phyloP scores from a whole-genome alignment of 1,284 basidiomycete species.

The Cryptococcus depauperatus region DNA sequence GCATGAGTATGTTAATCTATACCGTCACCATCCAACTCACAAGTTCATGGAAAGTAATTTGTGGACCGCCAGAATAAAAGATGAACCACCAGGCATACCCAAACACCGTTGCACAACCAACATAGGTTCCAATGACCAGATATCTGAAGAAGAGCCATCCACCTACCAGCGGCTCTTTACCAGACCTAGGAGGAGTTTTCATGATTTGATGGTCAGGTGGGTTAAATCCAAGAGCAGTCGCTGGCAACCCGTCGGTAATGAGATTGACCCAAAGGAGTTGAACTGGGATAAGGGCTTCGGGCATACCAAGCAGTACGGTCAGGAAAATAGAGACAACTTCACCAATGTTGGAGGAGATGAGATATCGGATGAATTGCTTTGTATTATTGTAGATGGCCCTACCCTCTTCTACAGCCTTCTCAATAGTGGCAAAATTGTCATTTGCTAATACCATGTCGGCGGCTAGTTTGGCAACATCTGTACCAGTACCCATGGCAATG shows the following conservation, averaged over 20 bases:
- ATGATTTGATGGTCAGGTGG: slow-evolving; percentile 94
- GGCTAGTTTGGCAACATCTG: slow-evolving; percentile 95
- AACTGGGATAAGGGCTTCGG: slow-evolving; percentile 94
- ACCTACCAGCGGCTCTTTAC: slow-evolving; percentile 81
- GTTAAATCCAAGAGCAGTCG: slow-evolving; percentile 98
- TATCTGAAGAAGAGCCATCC: slow-evolving; percentile 95
- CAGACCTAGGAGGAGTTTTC: slow-evolving; percentile 79
- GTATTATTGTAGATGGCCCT: slow-evolving; percentile 98
- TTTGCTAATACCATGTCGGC: slow-evolving; percentile 87
- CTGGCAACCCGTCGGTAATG: slow-evolving; percentile 82
- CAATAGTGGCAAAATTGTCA: slow-evolving; percentile 69
- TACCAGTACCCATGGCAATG: slow-evolving; percentile 97
- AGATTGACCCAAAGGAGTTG: slow-evolving; percentile 97
- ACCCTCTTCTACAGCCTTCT: slow-evolving; percentile 92
- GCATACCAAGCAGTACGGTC: slow-evolving; percentile 94
- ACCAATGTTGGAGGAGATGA: slow-evolving; percentile 91
- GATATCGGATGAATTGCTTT: slow-evolving; percentile 68
- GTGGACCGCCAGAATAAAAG: slow-evolving; percentile 78
- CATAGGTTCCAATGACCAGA: slow-evolving; percentile 84
- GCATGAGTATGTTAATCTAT: background rate
- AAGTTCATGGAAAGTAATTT: slow-evolving; percentile 86
- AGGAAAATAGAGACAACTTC: slow-evolving; percentile 97
- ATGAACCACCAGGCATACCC: slow-evolving; percentile 99
- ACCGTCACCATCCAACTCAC: slow-evolving; percentile 54
- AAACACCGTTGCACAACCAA: slow-evolving; percentile 88